Base-by-base conservation (phyloP, 331 rosid species). In the Arachis monticola region DNA sequence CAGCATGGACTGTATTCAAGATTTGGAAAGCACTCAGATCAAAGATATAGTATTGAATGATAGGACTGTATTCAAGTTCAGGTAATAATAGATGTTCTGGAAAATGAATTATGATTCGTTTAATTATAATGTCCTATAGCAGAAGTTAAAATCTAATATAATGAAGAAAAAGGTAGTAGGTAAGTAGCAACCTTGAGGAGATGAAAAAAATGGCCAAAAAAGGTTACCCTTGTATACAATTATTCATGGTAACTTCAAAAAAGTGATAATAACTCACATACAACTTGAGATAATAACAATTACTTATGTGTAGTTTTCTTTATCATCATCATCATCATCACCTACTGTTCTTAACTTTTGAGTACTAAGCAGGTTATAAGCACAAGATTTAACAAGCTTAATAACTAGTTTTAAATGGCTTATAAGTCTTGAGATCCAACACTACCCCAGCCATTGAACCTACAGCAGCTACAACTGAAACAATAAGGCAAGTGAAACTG, bases 1-100 rank as follows among this genome's bases (percentile, higher is more conserved):
- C 93, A 5, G 97, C 96, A 3, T 93, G 96, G 98, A 88, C 98
- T 0, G 98, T 90, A 32, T 90, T 93, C 75, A 93, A 93, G 78
- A 77, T 93, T 8, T 83, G 97, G 7, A 90, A 85, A 42, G 98
- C 97, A 63, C 73, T 93, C 2, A 93, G 90, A 66, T 96, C 96
- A 0, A 90, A 83, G 86, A 27, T 30, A 22, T 0, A n/a, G n/a
- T n/a, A n/a, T n/a, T n/a, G n/a, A n/a, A n/a, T n/a, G n/a, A n/a
- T n/a, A n/a, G n/a, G n/a, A n/a, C n/a, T n/a, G n/a, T n/a, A n/a
- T n/a, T n/a, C n/a, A n/a, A n/a, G n/a, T n/a, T n/a, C n/a, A n/a
- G n/a, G n/a, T n/a, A n/a, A n/a, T 77, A 35, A 35, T 35, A 62
- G 52, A 62, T 44, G 59, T 70, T 63, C 0, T 8, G 51, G 4